Evolutionary conservation across 495 filamentous ascomycete species (phyloP), one percentile per base, ranked within the genome.

Genomic region (Massariosphaeria phaeospora): DNA sequence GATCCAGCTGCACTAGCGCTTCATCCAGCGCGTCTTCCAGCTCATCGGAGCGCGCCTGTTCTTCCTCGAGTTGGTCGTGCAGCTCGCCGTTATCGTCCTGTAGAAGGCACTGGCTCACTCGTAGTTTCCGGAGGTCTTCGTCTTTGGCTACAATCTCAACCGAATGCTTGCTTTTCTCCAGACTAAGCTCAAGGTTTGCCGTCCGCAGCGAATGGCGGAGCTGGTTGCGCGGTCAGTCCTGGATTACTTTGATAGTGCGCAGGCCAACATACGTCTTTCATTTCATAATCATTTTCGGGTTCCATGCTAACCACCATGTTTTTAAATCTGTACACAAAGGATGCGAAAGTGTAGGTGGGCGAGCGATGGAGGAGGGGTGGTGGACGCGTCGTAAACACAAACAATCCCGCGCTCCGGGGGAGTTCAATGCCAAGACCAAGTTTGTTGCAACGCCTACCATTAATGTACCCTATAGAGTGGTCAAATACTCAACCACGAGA

Each of bases 21-120:
- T 81, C 76, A 21, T 80, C 76, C 44, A 79, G 70, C 15, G 76
- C 70, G 11, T 64, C 62, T 41, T 79, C 73, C 18, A 81, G 61
- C 21, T 59, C 65, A 47, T 75, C 71, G 13, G 79, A 64, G 33
- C 76, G 75, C 47, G 75, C 71, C 44, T 81, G 73, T 43, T 74
- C 72, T 47, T 82, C 71, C 17, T 74, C 67, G 23, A 94, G 69
- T 58, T 83, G 76, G 25, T 76, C 74, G 49, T 83, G 80, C 36
- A 85, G 67, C 13, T 74, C 70, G 42, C 86, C 81, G 55, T 84
- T 84, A 48, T 95, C 86, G 54, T 89, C 81, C 47, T 84, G 73
- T 29, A 91, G 62, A 15, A 89, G 67, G 41, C 82, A 72, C 39
- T 85, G 79, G 56, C 30, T 52, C 39, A 91, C 72, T 43, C 80